These are phyloP conservation scores for Hemileccinum rubropunctum DNA, from an alignment of 768 basidiomycete genomes.

Conservation along the genomic window DNA sequence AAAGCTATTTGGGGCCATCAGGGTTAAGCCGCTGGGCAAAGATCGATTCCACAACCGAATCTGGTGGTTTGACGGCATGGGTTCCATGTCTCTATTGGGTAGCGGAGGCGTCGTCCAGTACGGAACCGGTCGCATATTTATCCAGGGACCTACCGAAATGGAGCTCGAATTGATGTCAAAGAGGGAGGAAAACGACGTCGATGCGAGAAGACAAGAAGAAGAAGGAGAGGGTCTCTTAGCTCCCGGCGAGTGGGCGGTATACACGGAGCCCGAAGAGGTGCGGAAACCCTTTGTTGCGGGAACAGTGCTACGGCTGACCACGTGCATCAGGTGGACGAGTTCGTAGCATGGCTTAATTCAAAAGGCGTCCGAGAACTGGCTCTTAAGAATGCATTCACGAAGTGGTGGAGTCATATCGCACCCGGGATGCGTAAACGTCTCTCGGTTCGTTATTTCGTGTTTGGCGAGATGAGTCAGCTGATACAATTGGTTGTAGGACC, in stretches of 20 bases:
- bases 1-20: constrained; percentile 77
- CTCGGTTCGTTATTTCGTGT: constrained; percentile 48
- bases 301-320: constrained; percentile 8
- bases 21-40: constrained; percentile 84
- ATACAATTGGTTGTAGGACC: constrained; percentile 46
- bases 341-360: constrained; percentile 85
- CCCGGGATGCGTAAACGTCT: constrained; percentile 75
- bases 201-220: constrained; percentile 64
- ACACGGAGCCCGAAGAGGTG: constrained; percentile 86
- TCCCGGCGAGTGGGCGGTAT: constrained; percentile 87
- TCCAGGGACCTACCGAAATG: constrained; percentile 87
- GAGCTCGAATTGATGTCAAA: constrained; percentile 72
- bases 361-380: constrained; percentile 89
- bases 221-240: constrained; percentile 78
- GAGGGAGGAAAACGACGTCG: constrained; percentile 51
- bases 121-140: constrained; percentile 85
- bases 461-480: constrained; percentile 5
- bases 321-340: constrained; percentile 65
- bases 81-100: constrained; percentile 74
- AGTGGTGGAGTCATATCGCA: constrained; percentile 82
- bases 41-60: constrained; percentile 94
- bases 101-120: constrained; percentile 79
- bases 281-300: not conserved
- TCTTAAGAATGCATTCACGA: constrained; percentile 70
- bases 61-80: constrained; percentile 99